Percentiles rank a stretch among this genome's conserved stretches.
These are phyloP conservation scores for Acacia acuminata DNA, from an alignment of 306 rosid genomes.

Conservation along the genomic window DNA sequence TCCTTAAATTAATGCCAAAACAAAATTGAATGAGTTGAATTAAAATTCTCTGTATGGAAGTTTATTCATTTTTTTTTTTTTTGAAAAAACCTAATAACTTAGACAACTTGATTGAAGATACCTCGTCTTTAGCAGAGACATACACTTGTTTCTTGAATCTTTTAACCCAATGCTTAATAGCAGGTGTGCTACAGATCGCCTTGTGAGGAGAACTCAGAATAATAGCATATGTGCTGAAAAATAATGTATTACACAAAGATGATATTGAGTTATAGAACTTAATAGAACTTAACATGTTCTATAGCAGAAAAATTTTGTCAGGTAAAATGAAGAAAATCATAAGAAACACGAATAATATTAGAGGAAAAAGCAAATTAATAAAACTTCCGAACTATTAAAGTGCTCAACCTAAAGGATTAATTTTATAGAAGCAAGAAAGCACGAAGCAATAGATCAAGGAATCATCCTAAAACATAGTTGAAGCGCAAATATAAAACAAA, in stretches of 20 bases:
- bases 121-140: conserved; percentile 25
- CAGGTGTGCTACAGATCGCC: neutral
- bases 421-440: neutral
- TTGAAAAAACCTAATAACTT: neutral
- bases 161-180: neutral
- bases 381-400: neutral
- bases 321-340: conserved; percentile 18
- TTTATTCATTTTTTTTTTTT: neutral
- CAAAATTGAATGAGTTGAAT: neutral
- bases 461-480: neutral
- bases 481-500: neutral
- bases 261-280: conserved; percentile 7
- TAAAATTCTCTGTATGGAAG: neutral
- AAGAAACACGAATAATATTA: conserved; percentile 11
- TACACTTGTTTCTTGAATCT: neutral
- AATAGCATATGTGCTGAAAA: neutral
- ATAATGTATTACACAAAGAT: conserved; percentile 4
- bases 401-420: neutral
- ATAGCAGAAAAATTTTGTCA: neutral
- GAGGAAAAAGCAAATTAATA: neutral
- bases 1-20: conserved; percentile 15
- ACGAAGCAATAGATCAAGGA: neutral
- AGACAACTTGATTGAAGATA: conserved; percentile 13
- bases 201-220: neutral
- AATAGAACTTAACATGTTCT: neutral